A percentile compares a stretch with the other conserved stretches of the same genome.
These are phyloP conservation scores for Beauveria rudraprayagi DNA, from an alignment of 2,329 filamentous ascomycete genomes.

Conservation along the genomic window DNA sequence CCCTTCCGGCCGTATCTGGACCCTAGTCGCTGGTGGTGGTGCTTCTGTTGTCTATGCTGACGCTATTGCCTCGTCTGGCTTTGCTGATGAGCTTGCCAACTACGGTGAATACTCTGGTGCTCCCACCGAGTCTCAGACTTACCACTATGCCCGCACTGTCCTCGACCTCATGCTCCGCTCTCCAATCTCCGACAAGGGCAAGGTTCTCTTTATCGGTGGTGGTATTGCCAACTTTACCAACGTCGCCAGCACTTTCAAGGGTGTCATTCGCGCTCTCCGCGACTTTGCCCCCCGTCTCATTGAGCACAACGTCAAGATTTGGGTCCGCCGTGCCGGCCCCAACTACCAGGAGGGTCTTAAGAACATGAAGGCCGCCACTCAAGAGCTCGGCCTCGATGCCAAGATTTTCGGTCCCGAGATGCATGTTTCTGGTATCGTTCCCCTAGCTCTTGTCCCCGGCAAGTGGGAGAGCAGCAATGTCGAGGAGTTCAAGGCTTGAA, in stretches of 20 bases:
- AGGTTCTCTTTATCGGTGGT: slow-evolving; percentile 98
- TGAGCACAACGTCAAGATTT: slow-evolving; percentile 98
- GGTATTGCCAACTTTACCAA: slow-evolving; percentile 99
- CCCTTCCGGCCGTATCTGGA: slow-evolving; percentile 88
- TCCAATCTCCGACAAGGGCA: slow-evolving; percentile 77
- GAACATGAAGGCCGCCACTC: slow-evolving; percentile 96
- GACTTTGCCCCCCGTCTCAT: slow-evolving; percentile 78
- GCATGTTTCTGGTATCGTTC: slow-evolving; percentile 96
- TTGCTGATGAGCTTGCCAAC: slow-evolving; percentile 94
- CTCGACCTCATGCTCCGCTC: slow-evolving; percentile 95
- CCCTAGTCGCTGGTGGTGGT: slow-evolving; percentile 96
- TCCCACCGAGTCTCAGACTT: slow-evolving; percentile 96
- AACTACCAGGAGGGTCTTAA: slow-evolving; percentile 99
- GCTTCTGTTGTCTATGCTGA: slow-evolving; percentile 98
- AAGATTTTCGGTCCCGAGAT: slow-evolving; percentile 69
- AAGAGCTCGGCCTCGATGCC: slow-evolving; percentile 75
- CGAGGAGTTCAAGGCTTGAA: slow-evolving; percentile 53
- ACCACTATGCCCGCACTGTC: slow-evolving; percentile 96
- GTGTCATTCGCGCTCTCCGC: slow-evolving; percentile 91
- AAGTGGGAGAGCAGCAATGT: slow-evolving; percentile 54
- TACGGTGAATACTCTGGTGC: slow-evolving; percentile 99
- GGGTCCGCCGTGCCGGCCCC: slow-evolving; percentile 79
- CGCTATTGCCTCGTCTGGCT: slow-evolving; percentile 93
- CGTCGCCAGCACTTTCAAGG: slow-evolving; percentile 98
- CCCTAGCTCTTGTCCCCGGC: slow-evolving; percentile 69